These are phyloP conservation scores for Xerocomus nothofagi DNA, from an alignment of 1,284 basidiomycete genomes.

Conservation along the genomic window DNA sequence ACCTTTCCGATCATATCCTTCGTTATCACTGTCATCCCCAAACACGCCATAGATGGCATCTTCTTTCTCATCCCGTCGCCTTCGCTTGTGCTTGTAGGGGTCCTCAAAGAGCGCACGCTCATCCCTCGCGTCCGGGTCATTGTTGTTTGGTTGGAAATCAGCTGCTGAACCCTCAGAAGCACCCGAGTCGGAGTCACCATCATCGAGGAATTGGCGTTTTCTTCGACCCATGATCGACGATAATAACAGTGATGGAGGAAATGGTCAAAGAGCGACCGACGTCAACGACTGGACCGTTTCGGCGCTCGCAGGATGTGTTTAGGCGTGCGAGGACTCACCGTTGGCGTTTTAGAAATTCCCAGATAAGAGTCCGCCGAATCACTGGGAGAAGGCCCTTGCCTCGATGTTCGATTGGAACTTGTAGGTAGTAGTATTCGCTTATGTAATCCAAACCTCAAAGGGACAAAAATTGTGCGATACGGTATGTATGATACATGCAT, in stretches of 20 bases:
- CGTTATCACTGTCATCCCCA: conserved; percentile 72
- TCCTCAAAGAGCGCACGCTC: conserved; percentile 81
- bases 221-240: conserved; percentile 70
- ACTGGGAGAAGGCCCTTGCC: background rate
- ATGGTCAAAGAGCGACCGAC: background rate
- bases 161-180: conserved; percentile 59
- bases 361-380: background rate
- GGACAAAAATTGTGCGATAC: conserved; percentile 4
- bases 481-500: conserved; percentile 30
- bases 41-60: conserved; percentile 85
- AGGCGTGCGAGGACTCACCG: conserved; percentile 17
- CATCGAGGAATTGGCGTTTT: conserved; percentile 78
- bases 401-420: too few relatives aligned
- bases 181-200: conserved; percentile 65
- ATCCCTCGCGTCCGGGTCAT: conserved; percentile 71
- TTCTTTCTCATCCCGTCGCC: conserved; percentile 67
- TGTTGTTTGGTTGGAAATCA: conserved; percentile 46
- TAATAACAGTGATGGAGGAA: background rate
- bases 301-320: conserved; percentile 1
- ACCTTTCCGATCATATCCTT: conserved; percentile 37
- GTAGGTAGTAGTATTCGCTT: too few relatives aligned
- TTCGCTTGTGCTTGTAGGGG: conserved; percentile 71
- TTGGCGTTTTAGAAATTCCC: background rate
- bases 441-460: conserved; percentile 17
- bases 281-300: conserved; percentile 12